Conservation (phyloP, 2,329 filamentous ascomycete genomes). For the Penicillium oxalicum region DNA sequence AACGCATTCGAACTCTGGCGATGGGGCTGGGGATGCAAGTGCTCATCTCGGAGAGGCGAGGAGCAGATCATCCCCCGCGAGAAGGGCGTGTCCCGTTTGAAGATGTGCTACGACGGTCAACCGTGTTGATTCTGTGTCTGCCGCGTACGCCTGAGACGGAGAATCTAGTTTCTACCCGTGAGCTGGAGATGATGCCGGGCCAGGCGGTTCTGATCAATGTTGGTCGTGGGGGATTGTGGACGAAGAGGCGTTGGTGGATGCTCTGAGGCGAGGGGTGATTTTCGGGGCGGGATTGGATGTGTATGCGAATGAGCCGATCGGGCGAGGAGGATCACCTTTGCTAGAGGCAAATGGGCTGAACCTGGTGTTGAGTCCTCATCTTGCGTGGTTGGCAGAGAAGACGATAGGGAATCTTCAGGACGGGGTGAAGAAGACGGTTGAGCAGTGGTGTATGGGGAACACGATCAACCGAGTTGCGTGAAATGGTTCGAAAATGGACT, state of each 20-base stretch:
- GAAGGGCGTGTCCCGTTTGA: conserved; percentile 23
- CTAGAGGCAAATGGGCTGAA: conserved; percentile 43
- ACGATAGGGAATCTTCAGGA: conserved; percentile 43
- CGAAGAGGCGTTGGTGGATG: conserved; percentile 41
- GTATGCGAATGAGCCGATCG: neutral
- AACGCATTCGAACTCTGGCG: neutral
- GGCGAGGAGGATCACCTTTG: neutral
- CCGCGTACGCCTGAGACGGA: conserved; percentile 27
- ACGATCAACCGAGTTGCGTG: neutral
- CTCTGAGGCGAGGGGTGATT: neutral
- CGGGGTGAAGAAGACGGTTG: conserved; percentile 7
- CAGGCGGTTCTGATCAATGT: conserved; percentile 45
- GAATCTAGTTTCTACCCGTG: conserved; percentile 28
- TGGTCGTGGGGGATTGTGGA: conserved; percentile 46
- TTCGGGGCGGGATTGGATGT: neutral
- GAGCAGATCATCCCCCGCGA: conserved; percentile 2
- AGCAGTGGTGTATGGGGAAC: neutral
- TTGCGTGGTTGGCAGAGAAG: conserved; percentile 48
- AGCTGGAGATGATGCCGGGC: conserved; percentile 38
- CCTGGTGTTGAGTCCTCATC: conserved; percentile 47
- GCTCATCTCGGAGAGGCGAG: neutral
- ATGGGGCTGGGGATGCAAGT: neutral
- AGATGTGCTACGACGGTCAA: conserved; percentile 24
- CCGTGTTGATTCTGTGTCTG: conserved; percentile 25
- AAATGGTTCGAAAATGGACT: neutral